Evolutionary conservation across 2,329 filamentous ascomycete species (phyloP), one percentile per base, ranked within the genome.

Genomic region (Claviceps digitariae): DNA sequence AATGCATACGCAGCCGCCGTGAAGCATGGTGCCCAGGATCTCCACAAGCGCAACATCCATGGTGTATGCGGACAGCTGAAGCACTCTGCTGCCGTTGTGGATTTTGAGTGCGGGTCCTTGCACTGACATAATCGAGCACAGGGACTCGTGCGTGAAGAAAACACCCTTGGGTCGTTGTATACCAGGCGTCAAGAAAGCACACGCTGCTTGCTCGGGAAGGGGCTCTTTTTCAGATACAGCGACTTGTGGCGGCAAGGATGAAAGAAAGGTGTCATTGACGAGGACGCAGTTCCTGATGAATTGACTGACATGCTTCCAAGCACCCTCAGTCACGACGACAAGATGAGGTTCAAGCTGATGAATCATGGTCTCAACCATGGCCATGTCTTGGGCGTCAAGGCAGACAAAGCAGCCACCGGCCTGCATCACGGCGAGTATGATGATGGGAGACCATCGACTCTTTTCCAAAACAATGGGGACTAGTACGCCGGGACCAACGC

Each of bases 391-490:
- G 2, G 66, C 67, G 45, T 78, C 76, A 29, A 79, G 65, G 0
- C 75, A 71, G 0, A 76, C 73, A 43, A 79, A 72, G n/a, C 70
- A 70, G 1, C 71, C 75, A 13, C 76, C 76, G 4, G 75, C 67
- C 59, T 86, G 84, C 45, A 88, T 68, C 1, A 83, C 74, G 0
- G 84, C 84, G 21, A 90, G 72, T 56, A 90, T 83, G 7, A 82
- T 76, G 41, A 88, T 69, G 48, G 88, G 84, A 0, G 86, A 74
- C 63, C 84, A 77, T 15, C 81, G 69, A 21, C 78, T 86, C 67
- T 87, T 90, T 45, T 86, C 80, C 61, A 89, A 74, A 20, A 83
- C 77, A 6, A 90, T 73, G 5, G 81, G 82, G 1, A 90, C 75
- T 4, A 85, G 69, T 8, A 77, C 72, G 10, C 78, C 75, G 0